Percentiles rank a stretch among this genome's conserved stretches.
Conservation (phyloP, 2,329 filamentous ascomycete species). For the Zymoseptoria crescenta region DNA sequence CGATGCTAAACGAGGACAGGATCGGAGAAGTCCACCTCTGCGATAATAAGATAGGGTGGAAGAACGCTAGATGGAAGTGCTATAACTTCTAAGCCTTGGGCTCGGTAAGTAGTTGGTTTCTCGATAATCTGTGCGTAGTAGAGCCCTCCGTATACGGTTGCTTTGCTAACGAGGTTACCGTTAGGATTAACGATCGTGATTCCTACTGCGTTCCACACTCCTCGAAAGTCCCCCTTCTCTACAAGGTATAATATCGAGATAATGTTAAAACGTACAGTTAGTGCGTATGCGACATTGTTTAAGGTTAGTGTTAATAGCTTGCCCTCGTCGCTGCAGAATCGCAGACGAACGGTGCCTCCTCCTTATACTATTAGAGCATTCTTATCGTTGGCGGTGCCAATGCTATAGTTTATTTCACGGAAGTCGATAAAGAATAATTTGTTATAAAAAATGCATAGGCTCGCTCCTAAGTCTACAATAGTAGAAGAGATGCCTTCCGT, state of each 20-base stretch:
- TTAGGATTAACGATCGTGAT: slow-evolving; percentile 3
- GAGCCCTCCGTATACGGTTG: not conserved
- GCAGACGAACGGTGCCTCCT: not conserved
- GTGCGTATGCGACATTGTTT: not conserved
- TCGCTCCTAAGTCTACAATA: slow-evolving; percentile 1
- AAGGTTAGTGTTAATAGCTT: not conserved
- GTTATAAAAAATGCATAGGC: not conserved
- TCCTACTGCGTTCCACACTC: not conserved
- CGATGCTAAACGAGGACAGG: slow-evolving; percentile 1
- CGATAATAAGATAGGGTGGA: not conserved
- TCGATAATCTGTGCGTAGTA: not conserved
- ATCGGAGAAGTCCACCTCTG: slow-evolving; percentile 1
- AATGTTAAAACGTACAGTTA: slow-evolving; percentile 1
- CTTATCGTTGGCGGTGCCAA: not conserved
- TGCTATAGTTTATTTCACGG: not conserved
- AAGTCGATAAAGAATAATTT: slow-evolving; percentile 1
- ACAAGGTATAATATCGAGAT: slow-evolving; percentile 1
- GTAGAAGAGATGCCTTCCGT: not conserved
- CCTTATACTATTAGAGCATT: not conserved
- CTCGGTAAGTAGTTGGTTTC: not conserved
- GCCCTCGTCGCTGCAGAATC: not conserved
- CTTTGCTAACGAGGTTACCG: not conserved
- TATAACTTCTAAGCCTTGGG: not conserved
- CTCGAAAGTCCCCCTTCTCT: not conserved
- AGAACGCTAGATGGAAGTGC: not conserved